These are phyloP conservation scores for Diddensiella santjacobensis DNA, from an alignment of 805 yeast species.

Conservation along the genomic window DNA sequence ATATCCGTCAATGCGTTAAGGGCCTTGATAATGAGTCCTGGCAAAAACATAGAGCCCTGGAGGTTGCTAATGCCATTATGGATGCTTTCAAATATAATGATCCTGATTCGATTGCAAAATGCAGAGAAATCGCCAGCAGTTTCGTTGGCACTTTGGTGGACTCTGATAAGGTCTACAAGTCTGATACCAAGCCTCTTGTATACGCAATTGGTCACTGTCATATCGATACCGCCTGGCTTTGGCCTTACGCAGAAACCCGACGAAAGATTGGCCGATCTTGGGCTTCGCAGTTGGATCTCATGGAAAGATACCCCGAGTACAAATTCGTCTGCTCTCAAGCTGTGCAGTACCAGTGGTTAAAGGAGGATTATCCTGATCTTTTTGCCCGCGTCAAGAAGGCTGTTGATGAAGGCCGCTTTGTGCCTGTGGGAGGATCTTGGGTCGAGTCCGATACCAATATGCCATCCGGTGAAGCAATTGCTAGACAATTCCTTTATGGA, in stretches of 20 bases:
- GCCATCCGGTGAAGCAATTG: constrained; percentile 76
- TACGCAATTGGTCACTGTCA: constrained; percentile 89
- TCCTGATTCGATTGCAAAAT: constrained; percentile 47
- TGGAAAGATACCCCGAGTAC: constrained; percentile 85
- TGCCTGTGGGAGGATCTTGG: constrained; percentile 87
- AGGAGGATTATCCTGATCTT: constrained; percentile 76
- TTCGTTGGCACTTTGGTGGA: constrained; percentile 65
- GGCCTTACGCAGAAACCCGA: constrained; percentile 95
- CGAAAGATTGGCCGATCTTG: constrained; percentile 89
- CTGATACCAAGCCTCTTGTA: constrained; percentile 76
- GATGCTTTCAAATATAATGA: constrained; percentile 67
- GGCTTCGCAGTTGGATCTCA: constrained; percentile 81
- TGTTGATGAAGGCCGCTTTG: constrained; percentile 59
- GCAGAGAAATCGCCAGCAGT: constrained; percentile 60
- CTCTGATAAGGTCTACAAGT: constrained; percentile 55
- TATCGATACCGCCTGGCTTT: constrained; percentile 95
- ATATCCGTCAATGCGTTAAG: constrained; percentile 84
- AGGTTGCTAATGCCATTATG: constrained; percentile 77
- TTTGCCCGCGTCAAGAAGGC: constrained; percentile 54
- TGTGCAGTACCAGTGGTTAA: constrained; percentile 89
- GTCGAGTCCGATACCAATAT: constrained; percentile 84
- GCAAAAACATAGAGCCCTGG: constrained; percentile 79
- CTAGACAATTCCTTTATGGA: constrained; percentile 76
- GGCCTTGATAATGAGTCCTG: constrained; percentile 69
- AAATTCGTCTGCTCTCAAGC: constrained; percentile 91